Conservation (phyloP, 805 yeast species). For the Saccharomycopsis capsularis region DNA sequence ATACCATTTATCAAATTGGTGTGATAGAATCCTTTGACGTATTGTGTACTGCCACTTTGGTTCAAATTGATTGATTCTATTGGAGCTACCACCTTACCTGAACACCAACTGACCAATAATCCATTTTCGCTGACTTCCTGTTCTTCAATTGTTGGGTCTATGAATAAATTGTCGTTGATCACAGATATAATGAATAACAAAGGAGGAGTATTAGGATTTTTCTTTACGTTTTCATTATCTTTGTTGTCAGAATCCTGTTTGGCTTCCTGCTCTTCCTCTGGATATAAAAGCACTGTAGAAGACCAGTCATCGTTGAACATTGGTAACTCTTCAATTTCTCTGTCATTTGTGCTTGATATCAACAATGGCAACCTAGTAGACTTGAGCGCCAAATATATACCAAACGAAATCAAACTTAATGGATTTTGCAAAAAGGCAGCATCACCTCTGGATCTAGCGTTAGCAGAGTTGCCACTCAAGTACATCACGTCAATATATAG, state of each 20-base stretch:
- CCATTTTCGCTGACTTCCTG: slow-evolving; percentile 86
- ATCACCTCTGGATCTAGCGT: slow-evolving; percentile 13
- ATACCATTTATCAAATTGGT: slow-evolving; percentile 43
- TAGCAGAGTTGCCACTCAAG: slow-evolving; percentile 55
- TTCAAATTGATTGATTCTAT: slow-evolving; percentile 61
- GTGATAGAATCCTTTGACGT: slow-evolving; percentile 46
- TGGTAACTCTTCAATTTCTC: slow-evolving; percentile 57
- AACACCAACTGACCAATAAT: slow-evolving; percentile 61
- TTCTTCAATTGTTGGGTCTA: slow-evolving; percentile 88
- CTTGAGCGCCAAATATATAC: slow-evolving; percentile 73
- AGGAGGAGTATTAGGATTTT: slow-evolving; percentile 63
- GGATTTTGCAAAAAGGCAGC: slow-evolving; percentile 36
- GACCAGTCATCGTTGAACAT: slow-evolving; percentile 84
- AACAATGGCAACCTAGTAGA: slow-evolving; percentile 71
- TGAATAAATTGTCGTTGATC: slow-evolving; percentile 53
- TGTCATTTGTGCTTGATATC: slow-evolving; percentile 58
- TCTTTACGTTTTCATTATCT: neutral
- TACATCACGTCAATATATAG: slow-evolving; percentile 75
- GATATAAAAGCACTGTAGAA: slow-evolving; percentile 41
- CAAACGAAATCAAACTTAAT: slow-evolving; percentile 69
- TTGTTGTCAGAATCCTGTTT: neutral
- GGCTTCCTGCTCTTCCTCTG: slow-evolving; percentile 30
- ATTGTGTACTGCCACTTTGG: slow-evolving; percentile 26
- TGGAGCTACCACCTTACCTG: slow-evolving; percentile 66
- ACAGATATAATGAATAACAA: slow-evolving; percentile 71